These are phyloP conservation scores for Parafenestella ontariensis DNA, from an alignment of 2,329 filamentous ascomycete genomes.

Conservation along the genomic window DNA sequence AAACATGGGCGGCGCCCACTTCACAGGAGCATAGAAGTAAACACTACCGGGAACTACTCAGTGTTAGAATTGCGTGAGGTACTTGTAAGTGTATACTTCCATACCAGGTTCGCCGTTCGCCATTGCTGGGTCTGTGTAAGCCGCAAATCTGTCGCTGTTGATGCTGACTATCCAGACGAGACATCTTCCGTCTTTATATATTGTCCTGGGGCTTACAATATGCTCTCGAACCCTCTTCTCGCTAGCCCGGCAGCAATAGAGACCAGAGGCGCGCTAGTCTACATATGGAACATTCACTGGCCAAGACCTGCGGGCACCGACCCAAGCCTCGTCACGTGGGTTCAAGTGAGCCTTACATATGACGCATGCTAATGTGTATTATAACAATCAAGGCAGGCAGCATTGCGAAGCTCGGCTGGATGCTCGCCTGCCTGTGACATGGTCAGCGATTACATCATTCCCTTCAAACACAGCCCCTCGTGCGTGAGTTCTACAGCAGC, in stretches of 20 bases:
- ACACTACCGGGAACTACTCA: constrained; percentile 22
- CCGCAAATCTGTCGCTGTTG: not conserved
- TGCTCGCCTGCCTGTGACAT: no score
- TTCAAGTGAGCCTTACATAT: not conserved
- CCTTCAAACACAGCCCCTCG: no score
- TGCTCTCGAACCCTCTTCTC: no score
- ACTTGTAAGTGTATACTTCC: not conserved
- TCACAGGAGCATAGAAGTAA: constrained; percentile 58
- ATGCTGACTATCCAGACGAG: not conserved
- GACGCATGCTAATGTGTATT: no score
- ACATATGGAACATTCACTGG: not conserved
- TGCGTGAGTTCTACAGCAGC: not conserved
- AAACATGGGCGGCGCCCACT: constrained; percentile 61
- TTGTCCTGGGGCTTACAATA: no score
- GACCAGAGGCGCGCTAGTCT: not conserved
- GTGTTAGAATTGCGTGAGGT: not conserved
- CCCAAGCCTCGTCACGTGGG: not conserved
- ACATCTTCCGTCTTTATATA: not conserved
- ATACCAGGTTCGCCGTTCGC: not conserved
- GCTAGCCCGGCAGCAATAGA: no score
- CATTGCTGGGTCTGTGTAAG: not conserved
- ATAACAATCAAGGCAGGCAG: no score
- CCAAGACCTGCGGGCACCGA: not conserved
- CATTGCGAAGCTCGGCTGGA: no score
- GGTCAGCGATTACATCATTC: not conserved